Evolutionary conservation across 352 stramenopile species (phyloP).

Genomic region (Blastocystis hominis): DNA sequence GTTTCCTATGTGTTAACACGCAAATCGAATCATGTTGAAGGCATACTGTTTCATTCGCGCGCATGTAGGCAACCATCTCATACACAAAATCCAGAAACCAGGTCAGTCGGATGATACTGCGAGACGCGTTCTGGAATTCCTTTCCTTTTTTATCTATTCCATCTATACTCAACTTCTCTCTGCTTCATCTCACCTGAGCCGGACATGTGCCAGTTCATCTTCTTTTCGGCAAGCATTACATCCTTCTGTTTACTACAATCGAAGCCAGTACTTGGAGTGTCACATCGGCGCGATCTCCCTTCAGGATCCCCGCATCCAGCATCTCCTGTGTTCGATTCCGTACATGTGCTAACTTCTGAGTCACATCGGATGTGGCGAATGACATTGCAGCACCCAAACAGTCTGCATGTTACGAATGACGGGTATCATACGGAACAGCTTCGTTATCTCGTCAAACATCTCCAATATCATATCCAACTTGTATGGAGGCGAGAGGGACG

Average conservation of each 20-base stretch:
- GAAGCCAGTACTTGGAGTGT: background rate
- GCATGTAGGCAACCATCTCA: constrained; percentile 45
- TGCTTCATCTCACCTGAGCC: background rate
- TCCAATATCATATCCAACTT: background rate
- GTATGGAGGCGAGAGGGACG: background rate
- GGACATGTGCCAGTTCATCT: constrained; percentile 36
- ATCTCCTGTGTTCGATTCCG: constrained; percentile 52
- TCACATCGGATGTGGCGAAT: constrained; percentile 52
- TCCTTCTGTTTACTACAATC: background rate
- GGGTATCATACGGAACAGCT: constrained; percentile 12
- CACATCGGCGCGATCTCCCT: background rate
- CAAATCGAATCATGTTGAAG: too few relatives aligned
- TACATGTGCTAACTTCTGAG: constrained; percentile 36
- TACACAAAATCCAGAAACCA: constrained; percentile 58
- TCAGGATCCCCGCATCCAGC: constrained; percentile 15
- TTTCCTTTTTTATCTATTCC: constrained; percentile 41
- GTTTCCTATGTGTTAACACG: background rate
- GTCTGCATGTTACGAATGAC: background rate
- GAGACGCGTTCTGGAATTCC: constrained; percentile 33
- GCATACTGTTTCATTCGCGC: background rate
- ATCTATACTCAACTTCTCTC: background rate
- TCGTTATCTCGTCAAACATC: constrained; percentile 54
- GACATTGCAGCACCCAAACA: constrained; percentile 49
- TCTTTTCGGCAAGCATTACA: constrained; percentile 42
- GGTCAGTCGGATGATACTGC: constrained; percentile 22